Evolutionary conservation across 129 eudicot genomes (phyloP).

Genomic region (Chrysanthemum makinoi): DNA sequence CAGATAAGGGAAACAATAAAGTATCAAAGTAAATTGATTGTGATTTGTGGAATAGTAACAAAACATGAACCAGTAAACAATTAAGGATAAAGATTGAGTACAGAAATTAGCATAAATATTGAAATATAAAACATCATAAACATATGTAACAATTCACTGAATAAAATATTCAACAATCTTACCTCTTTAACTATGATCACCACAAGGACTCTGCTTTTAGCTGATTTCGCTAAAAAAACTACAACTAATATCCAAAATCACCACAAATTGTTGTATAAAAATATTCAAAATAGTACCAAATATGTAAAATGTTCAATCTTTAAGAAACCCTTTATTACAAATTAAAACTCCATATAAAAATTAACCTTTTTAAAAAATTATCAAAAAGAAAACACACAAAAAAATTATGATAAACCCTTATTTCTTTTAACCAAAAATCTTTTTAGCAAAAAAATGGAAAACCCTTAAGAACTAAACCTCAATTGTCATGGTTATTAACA

Average conservation of each 20-base stretch:
- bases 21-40: conserved; percentile 30
- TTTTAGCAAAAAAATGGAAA: no score
- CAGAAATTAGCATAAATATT: conserved; percentile 5
- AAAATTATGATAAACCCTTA: no score
- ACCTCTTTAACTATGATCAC: conserved; percentile 22
- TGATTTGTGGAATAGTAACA: conserved; percentile 16
- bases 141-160: background rate
- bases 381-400: no score
- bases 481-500: conserved; percentile 1
- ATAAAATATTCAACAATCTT: conserved; percentile 3
- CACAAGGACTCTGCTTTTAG: conserved; percentile 10
- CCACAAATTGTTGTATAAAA: no score
- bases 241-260: conserved; percentile 1
- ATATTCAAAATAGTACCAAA: no score
- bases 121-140: background rate
- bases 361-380: no score
- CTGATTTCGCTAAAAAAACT: conserved; percentile 13
- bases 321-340: conserved; percentile 11
- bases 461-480: background rate
- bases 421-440: no score
- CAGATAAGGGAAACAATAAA: conserved; percentile 18
- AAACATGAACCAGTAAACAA: conserved; percentile 16
- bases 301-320: conserved; percentile 6
- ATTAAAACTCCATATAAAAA: conserved; percentile 5
- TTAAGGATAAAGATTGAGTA: conserved; percentile 10